Conservation (phyloP, 345 rosid species). For the Eucalyptus camaldulensis region DNA sequence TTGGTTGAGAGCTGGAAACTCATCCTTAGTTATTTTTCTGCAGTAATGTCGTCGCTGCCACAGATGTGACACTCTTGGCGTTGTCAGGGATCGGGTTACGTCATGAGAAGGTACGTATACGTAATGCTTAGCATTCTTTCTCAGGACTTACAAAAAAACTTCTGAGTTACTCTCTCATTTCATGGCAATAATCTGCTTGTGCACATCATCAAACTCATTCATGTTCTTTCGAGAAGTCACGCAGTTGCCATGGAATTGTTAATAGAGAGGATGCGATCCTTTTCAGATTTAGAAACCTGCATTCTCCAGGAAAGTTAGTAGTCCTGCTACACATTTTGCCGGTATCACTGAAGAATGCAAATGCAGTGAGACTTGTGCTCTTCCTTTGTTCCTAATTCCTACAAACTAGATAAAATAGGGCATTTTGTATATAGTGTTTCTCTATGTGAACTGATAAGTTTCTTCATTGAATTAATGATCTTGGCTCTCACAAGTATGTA, state of each 20-base stretch:
- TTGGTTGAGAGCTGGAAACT: background rate
- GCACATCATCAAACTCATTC: background rate
- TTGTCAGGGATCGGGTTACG: slow-evolving; percentile 85
- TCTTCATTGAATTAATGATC: background rate
- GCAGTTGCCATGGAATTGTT: background rate
- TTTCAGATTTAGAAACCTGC: background rate
- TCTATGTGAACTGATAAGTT: background rate
- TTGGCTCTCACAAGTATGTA: background rate
- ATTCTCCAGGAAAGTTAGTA: background rate
- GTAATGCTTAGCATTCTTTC: background rate
- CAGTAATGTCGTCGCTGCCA: slow-evolving; percentile 96
- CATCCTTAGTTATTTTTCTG: background rate
- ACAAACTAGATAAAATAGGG: background rate
- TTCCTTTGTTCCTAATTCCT: background rate
- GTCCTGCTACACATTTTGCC: background rate
- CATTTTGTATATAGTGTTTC: background rate
- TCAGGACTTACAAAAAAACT: background rate
- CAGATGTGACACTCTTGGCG: slow-evolving; percentile 82
- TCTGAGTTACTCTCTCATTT: background rate
- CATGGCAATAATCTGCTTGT: background rate
- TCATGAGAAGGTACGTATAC: slow-evolving; percentile 37
- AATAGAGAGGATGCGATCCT: background rate
- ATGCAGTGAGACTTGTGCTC: background rate
- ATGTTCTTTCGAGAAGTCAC: background rate
- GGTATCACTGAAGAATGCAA: background rate